Conservation (phyloP, 148 eudicot species). For the Dysphania ambrosioides region DNA sequence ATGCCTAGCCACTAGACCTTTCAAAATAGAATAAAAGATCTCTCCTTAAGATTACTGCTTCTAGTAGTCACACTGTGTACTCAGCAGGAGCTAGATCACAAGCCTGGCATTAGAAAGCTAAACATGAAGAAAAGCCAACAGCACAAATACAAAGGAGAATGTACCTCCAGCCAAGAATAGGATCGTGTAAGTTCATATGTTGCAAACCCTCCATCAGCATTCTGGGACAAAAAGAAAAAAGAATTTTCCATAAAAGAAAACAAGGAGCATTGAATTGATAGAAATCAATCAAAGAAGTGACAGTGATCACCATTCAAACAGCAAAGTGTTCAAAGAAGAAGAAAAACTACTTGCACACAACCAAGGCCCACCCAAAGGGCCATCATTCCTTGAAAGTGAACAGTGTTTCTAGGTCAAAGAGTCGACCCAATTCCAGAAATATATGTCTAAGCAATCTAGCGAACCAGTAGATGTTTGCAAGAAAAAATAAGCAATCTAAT, state of each 20-base stretch:
- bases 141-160: slow-evolving; percentile 6
- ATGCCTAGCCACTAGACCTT: neutral
- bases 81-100: neutral
- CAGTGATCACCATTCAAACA: neutral
- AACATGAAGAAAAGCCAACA: neutral
- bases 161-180: slow-evolving; percentile 94
- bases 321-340: neutral
- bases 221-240: slow-evolving; percentile 44
- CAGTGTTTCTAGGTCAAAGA: neutral
- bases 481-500: no score
- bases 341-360: neutral
- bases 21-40: neutral
- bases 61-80: no score
- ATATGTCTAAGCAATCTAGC: no score
- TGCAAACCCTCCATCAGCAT: slow-evolving; percentile 79
- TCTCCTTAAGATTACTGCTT: neutral
- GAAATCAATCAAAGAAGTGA: neutral
- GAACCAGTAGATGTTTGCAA: no score
- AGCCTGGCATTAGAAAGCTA: neutral
- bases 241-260: slow-evolving; percentile 7
- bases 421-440: neutral
- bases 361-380: neutral
- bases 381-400: neutral
- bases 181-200: slow-evolving; percentile 98
- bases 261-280: neutral